These are phyloP conservation scores for Colletotrichum australisinense DNA, from an alignment of 2,329 filamentous ascomycete genomes.

Conservation along the genomic window DNA sequence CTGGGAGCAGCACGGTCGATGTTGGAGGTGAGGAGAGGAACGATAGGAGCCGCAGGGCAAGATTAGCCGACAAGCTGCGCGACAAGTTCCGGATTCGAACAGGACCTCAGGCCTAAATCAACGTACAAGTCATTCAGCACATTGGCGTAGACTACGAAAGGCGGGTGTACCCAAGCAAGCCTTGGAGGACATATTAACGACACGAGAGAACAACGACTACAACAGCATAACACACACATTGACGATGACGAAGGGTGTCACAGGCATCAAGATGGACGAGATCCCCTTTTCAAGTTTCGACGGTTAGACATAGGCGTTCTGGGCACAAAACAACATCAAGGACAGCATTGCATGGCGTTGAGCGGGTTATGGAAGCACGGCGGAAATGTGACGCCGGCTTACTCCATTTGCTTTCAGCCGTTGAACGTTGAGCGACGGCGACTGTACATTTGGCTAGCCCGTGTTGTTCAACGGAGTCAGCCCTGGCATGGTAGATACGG, in stretches of 20 bases:
- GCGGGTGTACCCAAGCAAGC: background rate
- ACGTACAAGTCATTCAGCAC: background rate
- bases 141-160: background rate
- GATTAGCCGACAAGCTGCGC: constrained; percentile 60
- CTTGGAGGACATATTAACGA: background rate
- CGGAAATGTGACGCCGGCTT: constrained; percentile 4
- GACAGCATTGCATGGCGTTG: constrained; percentile 37
- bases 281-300: constrained; percentile 6
- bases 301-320: constrained; percentile 21
- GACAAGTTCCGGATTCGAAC: constrained; percentile 66
- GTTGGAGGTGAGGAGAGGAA: constrained; percentile 45
- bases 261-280: background rate
- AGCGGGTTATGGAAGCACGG: constrained; percentile 5
- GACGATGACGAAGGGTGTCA: background rate
- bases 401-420: constrained; percentile 1
- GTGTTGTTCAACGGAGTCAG: background rate
- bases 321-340: constrained; percentile 8
- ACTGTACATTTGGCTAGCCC: background rate
- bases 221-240: background rate
- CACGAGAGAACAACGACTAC: constrained; percentile 1
- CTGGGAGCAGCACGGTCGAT: constrained; percentile 31
- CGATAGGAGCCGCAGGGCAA: constrained; percentile 53
- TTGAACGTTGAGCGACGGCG: background rate
- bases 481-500: background rate
- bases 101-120: constrained; percentile 48